phyloP scores from a whole-genome alignment of 495 filamentous ascomycete species.

The Podospora fimiseda region DNA sequence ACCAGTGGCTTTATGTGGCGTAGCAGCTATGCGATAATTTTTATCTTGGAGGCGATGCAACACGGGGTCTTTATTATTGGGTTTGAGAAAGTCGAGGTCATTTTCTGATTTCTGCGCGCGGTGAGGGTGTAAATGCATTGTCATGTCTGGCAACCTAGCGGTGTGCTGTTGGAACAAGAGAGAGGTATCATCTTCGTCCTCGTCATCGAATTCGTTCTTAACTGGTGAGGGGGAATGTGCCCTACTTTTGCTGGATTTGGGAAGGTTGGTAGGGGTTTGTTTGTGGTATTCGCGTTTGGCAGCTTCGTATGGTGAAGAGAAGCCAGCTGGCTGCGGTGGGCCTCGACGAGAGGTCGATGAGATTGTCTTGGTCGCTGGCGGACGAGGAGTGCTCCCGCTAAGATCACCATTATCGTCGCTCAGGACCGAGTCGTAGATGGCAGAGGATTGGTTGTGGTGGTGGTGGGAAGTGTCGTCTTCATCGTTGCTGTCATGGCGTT shows the following conservation, averaged over 20 bases:
- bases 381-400: constrained; percentile 48
- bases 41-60: constrained; percentile 87
- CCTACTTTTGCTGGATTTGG: too few species aligned
- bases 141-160: constrained; percentile 49
- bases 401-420: constrained; percentile 45
- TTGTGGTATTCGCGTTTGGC: constrained; percentile 49
- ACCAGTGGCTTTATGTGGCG: constrained; percentile 55
- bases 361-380: constrained; percentile 39
- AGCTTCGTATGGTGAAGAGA: constrained; percentile 61
- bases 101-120: constrained; percentile 33
- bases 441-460: constrained; percentile 28
- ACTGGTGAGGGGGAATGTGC: constrained; percentile 1
- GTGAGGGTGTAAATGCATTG: constrained; percentile 43
- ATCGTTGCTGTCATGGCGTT: constrained; percentile 25
- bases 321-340: constrained; percentile 53
- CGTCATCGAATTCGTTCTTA: constrained; percentile 17
- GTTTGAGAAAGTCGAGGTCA: constrained; percentile 36
- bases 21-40: constrained; percentile 88
- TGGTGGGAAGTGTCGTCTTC: constrained; percentile 27
- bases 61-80: constrained; percentile 54
- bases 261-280: constrained; percentile 18
- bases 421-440: constrained; percentile 38
- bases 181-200: constrained; percentile 35
- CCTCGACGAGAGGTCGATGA: constrained; percentile 22
- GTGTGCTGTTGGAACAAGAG: constrained; percentile 39